These are phyloP conservation scores for Trichoderma breve DNA, from an alignment of 2,329 filamentous ascomycete species.

Conservation along the genomic window DNA sequence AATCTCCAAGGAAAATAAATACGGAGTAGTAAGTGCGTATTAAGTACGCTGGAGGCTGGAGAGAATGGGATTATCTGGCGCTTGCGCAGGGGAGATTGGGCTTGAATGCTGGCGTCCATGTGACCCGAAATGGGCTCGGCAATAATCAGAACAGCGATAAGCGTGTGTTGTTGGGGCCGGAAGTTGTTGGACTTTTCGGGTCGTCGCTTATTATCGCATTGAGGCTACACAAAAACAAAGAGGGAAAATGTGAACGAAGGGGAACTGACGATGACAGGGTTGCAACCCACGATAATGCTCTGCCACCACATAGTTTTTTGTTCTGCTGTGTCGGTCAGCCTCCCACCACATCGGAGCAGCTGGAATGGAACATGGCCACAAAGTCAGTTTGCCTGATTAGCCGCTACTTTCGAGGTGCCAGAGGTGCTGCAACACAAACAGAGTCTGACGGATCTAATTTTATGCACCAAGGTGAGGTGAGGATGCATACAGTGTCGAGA, in stretches of 20 bases:
- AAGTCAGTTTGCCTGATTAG: neutral
- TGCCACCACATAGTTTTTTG: neutral
- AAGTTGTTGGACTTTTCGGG: neutral
- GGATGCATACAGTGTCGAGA: conserved; percentile 4
- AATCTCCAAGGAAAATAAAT: neutral
- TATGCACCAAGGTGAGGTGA: conserved; percentile 16
- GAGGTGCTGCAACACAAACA: neutral
- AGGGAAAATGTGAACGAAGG: neutral
- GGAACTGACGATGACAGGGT: neutral
- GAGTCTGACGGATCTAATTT: conserved; percentile 7
- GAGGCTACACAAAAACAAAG: neutral
- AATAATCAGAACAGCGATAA: neutral
- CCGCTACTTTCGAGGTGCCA: neutral
- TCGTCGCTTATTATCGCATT: conserved; percentile 9
- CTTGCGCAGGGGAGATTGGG: conserved; percentile 9
- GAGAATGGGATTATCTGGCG: neutral
- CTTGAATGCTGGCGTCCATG: neutral
- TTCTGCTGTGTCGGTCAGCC: neutral
- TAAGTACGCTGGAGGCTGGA: neutral
- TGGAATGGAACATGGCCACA: neutral
- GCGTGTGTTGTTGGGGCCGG: neutral
- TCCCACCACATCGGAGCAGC: neutral
- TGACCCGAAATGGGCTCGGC: neutral
- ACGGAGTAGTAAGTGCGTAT: neutral
- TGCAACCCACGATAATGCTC: neutral